Percentiles rank a stretch among this genome's conserved stretches.
phyloP scores from a whole-genome alignment of 108 stramenopile genomes.

The Aurantiochytrium sp. region DNA sequence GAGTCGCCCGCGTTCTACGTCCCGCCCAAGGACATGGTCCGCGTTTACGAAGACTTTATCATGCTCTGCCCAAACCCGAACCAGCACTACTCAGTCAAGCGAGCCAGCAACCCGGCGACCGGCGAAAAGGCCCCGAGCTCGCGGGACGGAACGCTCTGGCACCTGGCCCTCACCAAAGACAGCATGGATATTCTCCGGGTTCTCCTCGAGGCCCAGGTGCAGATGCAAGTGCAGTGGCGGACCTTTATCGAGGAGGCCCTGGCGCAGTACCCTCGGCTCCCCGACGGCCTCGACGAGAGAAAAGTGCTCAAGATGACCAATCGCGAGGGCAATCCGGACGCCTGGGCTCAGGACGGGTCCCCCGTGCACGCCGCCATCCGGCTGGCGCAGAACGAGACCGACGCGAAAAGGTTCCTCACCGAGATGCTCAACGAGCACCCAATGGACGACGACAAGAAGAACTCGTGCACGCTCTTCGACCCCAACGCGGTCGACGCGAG shows the following conservation, averaged over 20 bases:
- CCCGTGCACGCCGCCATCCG: background rate
- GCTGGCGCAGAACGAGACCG: background rate
- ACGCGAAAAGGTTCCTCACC: background rate
- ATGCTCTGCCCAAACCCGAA: too few species aligned
- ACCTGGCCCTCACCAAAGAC: background rate
- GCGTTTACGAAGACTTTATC: too few species aligned
- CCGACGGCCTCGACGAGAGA: background rate
- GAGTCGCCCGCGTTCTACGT: too few species aligned
- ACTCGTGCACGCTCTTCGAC: background rate
- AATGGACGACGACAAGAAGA: background rate
- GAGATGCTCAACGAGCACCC: background rate
- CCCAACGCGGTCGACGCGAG: background rate
- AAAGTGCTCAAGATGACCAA: background rate
- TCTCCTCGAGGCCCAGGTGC: background rate
- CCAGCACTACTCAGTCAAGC: too few species aligned
- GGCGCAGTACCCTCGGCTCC: too few species aligned
- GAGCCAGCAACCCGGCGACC: background rate
- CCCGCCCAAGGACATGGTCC: too few species aligned
- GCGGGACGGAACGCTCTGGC: background rate
- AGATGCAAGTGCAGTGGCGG: background rate
- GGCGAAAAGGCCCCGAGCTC: background rate
- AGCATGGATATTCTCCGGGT: background rate
- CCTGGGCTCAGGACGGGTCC: background rate
- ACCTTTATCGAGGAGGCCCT: background rate
- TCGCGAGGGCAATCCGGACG: background rate